These are phyloP conservation scores for Boletus coccyginus DNA, from an alignment of 768 basidiomycete species.

Conservation along the genomic window DNA sequence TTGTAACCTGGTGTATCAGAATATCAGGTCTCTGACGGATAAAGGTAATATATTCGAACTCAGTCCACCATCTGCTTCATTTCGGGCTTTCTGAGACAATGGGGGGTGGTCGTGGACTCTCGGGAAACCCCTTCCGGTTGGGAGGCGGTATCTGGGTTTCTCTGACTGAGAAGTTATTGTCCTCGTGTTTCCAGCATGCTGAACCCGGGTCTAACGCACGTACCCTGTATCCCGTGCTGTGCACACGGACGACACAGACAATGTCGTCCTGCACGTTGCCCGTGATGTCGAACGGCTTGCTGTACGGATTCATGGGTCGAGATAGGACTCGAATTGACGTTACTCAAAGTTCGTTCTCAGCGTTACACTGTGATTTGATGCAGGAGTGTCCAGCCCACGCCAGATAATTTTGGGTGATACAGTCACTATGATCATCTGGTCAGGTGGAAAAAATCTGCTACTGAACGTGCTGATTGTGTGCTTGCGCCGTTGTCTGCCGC, in stretches of 20 bases:
- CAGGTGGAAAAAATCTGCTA: not conserved
- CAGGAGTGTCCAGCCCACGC: not conserved
- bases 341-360: not conserved
- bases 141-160: not conserved
- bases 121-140: conserved; percentile 14
- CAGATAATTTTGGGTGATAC: not conserved
- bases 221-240: conserved; percentile 7
- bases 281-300: conserved; percentile 3
- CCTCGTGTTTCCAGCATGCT: conserved; percentile 31
- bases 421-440: not conserved
- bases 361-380: not conserved
- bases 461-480: conserved; percentile 4
- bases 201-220: not conserved
- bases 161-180: conserved; percentile 18
- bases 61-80: conserved; percentile 21
- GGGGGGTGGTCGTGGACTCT: conserved; percentile 7
- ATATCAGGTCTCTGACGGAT: conserved; percentile 16
- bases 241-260: not conserved
- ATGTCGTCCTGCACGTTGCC: conserved; percentile 9
- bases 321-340: not conserved
- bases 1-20: conserved; percentile 9
- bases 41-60: conserved; percentile 17
- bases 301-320: not conserved
- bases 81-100: conserved; percentile 27
- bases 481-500: not conserved